Base-by-base conservation (phyloP, 108 stramenopile genomes). In the Cyclotella cryptica region DNA sequence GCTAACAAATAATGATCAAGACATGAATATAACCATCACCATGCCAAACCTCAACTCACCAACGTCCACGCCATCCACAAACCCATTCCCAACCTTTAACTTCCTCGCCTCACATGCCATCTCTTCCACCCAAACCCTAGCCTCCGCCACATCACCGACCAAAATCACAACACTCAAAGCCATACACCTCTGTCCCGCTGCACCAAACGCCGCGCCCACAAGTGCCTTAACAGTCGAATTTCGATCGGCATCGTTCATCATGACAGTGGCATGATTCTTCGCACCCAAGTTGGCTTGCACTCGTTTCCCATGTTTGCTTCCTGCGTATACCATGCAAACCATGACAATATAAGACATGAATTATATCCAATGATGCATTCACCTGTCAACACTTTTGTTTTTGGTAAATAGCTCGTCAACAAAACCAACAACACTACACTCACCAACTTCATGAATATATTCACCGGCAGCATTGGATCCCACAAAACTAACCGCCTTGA, bases 131-230 rank as follows among this genome's bases (percentile, higher is more conserved):
- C 90, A 92, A 40, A 75, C 71, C 64, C 68, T 29, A 10, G 78
- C 79, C 24, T 84, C 79, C 1, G 57, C 65, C 45, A 35, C 5
- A 9, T 86, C 85, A 6, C 97, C 97, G 13, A 99, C 98, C 58
- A 98, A 81, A 41, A 98, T 85, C 18, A 89, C 75, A 5, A 84
- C 85, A 57, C 79, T 83, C 19, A 98, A 69, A 42, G 98, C 97
- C 98, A 99, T 99, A 80, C 98, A 99, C 40, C 98, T 83, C 85
- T 98, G 96, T 28, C 98, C 98, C 1, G 98, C 97, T 14, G 97
- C 97, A 5, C 98, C 98, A 82, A 93, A 92, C 9, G 87, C 92
- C 18, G 93, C 93, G 15, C 93, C 95, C 9, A 86, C 89, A 21
- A 98, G 28, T 15, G 96, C 92, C 72, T 90, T 89, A 28, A 95